These are phyloP conservation scores for Darksidea phi DNA, from an alignment of 495 filamentous ascomycete species.

Conservation along the genomic window DNA sequence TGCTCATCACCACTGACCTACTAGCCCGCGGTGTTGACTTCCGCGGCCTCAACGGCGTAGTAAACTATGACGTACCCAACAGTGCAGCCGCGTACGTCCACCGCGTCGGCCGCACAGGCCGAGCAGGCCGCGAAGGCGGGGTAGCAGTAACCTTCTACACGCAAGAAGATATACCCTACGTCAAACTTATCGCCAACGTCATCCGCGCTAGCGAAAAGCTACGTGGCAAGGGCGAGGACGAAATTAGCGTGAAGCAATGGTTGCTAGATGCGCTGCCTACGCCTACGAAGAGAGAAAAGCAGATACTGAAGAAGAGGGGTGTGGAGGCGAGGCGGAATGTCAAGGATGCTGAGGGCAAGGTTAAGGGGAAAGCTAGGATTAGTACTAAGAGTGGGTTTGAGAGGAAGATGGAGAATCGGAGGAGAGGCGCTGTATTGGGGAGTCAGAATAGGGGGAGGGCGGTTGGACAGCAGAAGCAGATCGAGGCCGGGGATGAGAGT, in stretches of 20 bases:
- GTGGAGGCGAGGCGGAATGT: slow-evolving; percentile 68
- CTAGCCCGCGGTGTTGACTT: slow-evolving; percentile 91
- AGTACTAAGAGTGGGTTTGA: slow-evolving; percentile 93
- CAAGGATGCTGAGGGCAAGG: slow-evolving; percentile 43
- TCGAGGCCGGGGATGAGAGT: slow-evolving; percentile 41
- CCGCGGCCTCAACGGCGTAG: slow-evolving; percentile 83
- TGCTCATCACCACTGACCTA: slow-evolving; percentile 91
- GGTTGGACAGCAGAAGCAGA: slow-evolving; percentile 40
- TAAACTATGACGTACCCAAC: slow-evolving; percentile 95
- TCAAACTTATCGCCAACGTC: slow-evolving; percentile 90
- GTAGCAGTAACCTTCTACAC: slow-evolving; percentile 94
- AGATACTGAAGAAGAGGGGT: slow-evolving; percentile 76
- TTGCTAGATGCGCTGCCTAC: slow-evolving; percentile 82
- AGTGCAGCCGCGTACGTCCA: slow-evolving; percentile 89
- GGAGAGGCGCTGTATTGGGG: slow-evolving; percentile 67
- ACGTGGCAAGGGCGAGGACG: slow-evolving; percentile 41
- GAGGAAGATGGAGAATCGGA: slow-evolving; percentile 71
- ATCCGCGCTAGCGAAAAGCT: slow-evolving; percentile 77
- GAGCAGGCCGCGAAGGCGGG: slow-evolving; percentile 83
- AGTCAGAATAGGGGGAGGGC: slow-evolving; percentile 62
- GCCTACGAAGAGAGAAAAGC: slow-evolving; percentile 75
- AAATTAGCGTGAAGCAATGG: slow-evolving; percentile 73
- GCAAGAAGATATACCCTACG: slow-evolving; percentile 84
- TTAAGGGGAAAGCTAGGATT: slow-evolving; percentile 61
- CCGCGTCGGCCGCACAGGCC: slow-evolving; percentile 85